Base-by-base conservation (phyloP, 257 asterid genomes). In the Solanum clarkiae region DNA sequence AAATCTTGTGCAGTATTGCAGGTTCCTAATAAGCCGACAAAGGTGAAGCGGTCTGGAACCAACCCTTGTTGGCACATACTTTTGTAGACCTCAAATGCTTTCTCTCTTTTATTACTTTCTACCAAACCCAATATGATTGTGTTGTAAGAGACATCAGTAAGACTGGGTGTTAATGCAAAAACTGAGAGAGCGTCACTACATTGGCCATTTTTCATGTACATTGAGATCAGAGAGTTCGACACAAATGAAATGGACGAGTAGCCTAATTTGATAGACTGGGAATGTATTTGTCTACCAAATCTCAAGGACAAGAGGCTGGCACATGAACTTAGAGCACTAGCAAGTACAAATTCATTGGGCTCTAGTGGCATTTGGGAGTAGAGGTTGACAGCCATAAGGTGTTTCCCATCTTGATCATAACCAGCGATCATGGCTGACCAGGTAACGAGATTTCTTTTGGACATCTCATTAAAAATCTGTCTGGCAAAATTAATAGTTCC, bases 351-450 rank as follows among this genome's bases (percentile, higher is more conserved):
- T 32, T 93, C 97, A 74, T 92, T 93, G 59, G 97, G 95, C 86
- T 83, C 87, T 82, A 90, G 80, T 26, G 80, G 89, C 97, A 95
- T 92, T 84, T 82, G 87, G 8, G 63, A 9, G 80, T 91, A 95
- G 81, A 92, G 87, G 20, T 66, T 65, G 86, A 92, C 69, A 22
- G 97, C 91, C 84, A 71, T 85, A 56, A 80, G 82, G 86, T 91
- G 91, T 70, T 84, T 88, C 26, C 87, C 86, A 10, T 88, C 84
- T 81, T 90, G 98, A 83, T 89, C 92, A 62, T 89, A 93, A 47
- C 98, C 96, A 32, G 98, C 92, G 49, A 94, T 90, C 89, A 95
- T 86, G 71, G 94, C 89, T 16, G 98, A 93, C 97, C 97, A 93
- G 10, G 97, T 87, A 17, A 95, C 91, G 66, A 92, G 72, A 80